Evolutionary conservation across 2,329 filamentous ascomycete genomes (phyloP).

Genomic region (Fusarium sarcochroum): DNA sequence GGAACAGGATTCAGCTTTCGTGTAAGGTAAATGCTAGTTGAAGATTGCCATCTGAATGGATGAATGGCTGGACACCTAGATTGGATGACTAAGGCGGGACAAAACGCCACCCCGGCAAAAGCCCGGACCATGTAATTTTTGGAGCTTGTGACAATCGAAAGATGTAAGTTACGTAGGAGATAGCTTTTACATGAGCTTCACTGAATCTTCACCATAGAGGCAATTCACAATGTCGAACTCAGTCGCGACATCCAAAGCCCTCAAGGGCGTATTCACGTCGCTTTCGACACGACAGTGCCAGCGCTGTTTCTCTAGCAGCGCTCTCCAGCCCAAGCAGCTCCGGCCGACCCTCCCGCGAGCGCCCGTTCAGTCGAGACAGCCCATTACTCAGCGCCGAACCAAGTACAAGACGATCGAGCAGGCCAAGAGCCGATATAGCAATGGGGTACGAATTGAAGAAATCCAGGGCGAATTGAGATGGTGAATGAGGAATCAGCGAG

Average conservation of each 20-base stretch:
- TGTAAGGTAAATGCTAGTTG: constrained; percentile 36
- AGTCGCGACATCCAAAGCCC: constrained; percentile 53
- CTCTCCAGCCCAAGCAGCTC: constrained; percentile 54
- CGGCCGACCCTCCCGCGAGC: constrained; percentile 53
- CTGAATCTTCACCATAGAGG: constrained; percentile 16
- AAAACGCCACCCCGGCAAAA: constrained; percentile 42
- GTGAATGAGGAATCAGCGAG: constrained; percentile 6
- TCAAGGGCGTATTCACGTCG: constrained; percentile 53
- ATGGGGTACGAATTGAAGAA: constrained; percentile 61
- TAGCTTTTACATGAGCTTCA: constrained; percentile 39
- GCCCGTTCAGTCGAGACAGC: constrained; percentile 52
- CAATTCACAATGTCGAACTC: constrained; percentile 57
- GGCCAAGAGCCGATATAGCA: constrained; percentile 70
- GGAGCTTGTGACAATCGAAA: constrained; percentile 47
- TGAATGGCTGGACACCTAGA: constrained; percentile 12
- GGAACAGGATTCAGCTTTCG: neutral
- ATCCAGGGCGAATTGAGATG: neutral
- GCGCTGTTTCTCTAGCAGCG: constrained; percentile 58
- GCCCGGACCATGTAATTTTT: constrained; percentile 44
- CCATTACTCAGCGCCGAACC: constrained; percentile 56
- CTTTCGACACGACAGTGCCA: constrained; percentile 56
- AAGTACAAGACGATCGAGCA: constrained; percentile 70
- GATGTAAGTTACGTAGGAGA: constrained; percentile 46
- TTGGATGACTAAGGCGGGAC: constrained; percentile 44
- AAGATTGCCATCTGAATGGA: constrained; percentile 12